A percentile compares a stretch with the other conserved stretches of the same genome.
These are phyloP conservation scores for Pseudocercospora eumusae DNA, from an alignment of 2,329 filamentous ascomycete genomes.

Conservation along the genomic window DNA sequence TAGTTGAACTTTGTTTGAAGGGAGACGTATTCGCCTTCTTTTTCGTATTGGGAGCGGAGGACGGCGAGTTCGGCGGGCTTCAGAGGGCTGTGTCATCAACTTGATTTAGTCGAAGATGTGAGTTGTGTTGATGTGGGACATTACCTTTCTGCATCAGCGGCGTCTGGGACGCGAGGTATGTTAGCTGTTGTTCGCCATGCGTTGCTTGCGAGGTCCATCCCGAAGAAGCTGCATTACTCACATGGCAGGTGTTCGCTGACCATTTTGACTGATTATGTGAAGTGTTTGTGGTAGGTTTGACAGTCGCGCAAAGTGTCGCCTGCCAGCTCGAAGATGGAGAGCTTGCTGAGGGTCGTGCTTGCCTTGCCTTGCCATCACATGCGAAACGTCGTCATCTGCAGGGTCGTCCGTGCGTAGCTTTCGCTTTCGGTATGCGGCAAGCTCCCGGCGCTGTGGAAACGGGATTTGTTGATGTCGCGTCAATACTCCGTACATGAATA, in stretches of 20 bases:
- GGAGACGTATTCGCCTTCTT: slow-evolving; percentile 94
- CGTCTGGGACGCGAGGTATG: slow-evolving; percentile 62
- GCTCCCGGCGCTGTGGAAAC: slow-evolving; percentile 12
- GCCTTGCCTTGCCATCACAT: slow-evolving; percentile 10
- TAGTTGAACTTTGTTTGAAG: slow-evolving; percentile 99
- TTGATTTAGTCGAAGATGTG: slow-evolving; percentile 7
- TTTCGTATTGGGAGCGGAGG: slow-evolving; percentile 90
- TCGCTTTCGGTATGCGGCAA: slow-evolving; percentile 4
- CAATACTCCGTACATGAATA: too few species aligned
- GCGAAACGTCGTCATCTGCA: slow-evolving; percentile 19
- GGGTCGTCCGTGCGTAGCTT: slow-evolving; percentile 9
- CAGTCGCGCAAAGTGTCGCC: slow-evolving; percentile 15
- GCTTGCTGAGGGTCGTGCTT: slow-evolving; percentile 7
- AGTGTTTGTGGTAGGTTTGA: slow-evolving; percentile 3
- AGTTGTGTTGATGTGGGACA: neutral
- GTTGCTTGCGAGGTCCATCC: neutral
- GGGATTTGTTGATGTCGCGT: slow-evolving; percentile 18
- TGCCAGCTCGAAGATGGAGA: slow-evolving; percentile 11
- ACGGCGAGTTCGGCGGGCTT: slow-evolving; percentile 91
- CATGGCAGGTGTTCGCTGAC: slow-evolving; percentile 53
- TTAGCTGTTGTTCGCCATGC: slow-evolving; percentile 30
- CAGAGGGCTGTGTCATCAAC: slow-evolving; percentile 63
- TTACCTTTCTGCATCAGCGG: slow-evolving; percentile 93
- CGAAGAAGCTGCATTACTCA: slow-evolving; percentile 32
- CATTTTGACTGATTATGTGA: slow-evolving; percentile 37